Percentiles rank a stretch among this genome's conserved stretches.
These are phyloP conservation scores for Discostella pseudostelligera DNA, from an alignment of 108 stramenopile genomes.

Conservation along the genomic window DNA sequence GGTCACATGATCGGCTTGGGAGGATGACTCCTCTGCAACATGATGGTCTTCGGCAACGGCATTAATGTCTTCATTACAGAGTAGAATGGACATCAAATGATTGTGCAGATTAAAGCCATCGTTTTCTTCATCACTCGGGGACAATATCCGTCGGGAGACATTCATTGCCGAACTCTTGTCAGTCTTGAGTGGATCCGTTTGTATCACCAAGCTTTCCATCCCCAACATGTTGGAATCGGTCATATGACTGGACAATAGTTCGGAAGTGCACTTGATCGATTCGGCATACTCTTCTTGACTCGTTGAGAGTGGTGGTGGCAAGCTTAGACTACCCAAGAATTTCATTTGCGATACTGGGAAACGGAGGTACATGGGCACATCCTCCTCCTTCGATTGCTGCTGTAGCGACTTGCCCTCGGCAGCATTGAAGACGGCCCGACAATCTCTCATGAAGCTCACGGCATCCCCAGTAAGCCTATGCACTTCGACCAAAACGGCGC, in stretches of 20 bases:
- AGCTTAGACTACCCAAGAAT: constrained; percentile 44
- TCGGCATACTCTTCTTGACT: constrained; percentile 36
- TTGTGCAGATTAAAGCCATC: constrained; percentile 38
- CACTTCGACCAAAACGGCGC: constrained; percentile 65
- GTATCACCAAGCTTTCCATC: constrained; percentile 58
- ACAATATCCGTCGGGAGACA: constrained; percentile 33
- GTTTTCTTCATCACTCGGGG: constrained; percentile 25
- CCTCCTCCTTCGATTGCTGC: background rate
- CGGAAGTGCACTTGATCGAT: constrained; percentile 44
- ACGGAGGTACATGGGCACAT: constrained; percentile 20
- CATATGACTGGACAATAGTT: constrained; percentile 50
- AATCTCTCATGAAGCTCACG: constrained; percentile 63
- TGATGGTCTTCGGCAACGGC: constrained; percentile 37
- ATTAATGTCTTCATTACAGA: constrained; percentile 36
- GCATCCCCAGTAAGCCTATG: constrained; percentile 64
- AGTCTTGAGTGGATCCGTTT: constrained; percentile 66
- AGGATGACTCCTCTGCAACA: constrained; percentile 37
- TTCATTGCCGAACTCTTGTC: constrained; percentile 38
- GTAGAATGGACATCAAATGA: constrained; percentile 54
- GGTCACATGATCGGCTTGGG: constrained; percentile 36
- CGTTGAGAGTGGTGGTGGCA: constrained; percentile 13
- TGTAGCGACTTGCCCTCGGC: constrained; percentile 53
- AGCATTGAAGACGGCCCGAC: constrained; percentile 65
- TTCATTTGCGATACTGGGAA: constrained; percentile 60
- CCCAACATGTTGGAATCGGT: constrained; percentile 61